Percentiles rank a stretch among this genome's conserved stretches.
phyloP scores from a whole-genome alignment of 306 rosid species.

The Quercus variabilis region DNA sequence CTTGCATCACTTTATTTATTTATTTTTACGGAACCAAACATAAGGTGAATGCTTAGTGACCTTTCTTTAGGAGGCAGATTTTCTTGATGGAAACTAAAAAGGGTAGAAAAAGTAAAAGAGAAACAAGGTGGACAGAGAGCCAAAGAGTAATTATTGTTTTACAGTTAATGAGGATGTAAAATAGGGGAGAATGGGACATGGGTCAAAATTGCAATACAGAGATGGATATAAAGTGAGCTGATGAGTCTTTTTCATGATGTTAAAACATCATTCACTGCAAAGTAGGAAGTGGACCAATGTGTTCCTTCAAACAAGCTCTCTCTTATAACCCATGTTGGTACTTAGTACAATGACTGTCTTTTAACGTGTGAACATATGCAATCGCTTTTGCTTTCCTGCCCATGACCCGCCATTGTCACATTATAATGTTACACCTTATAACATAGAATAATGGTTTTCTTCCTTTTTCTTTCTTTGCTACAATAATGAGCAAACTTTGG shows the following conservation, averaged over 20 bases:
- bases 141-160: slow-evolving; percentile 18
- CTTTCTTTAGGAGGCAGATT: slow-evolving; percentile 33
- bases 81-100: slow-evolving; percentile 18
- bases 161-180: slow-evolving; percentile 28
- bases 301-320: slow-evolving; percentile 52
- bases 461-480: not conserved
- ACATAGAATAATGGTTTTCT: not conserved
- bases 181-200: slow-evolving; percentile 36
- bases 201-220: slow-evolving; percentile 44
- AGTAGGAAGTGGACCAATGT: slow-evolving; percentile 46
- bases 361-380: slow-evolving; percentile 37
- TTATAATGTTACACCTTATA: slow-evolving; percentile 9
- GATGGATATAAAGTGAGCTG: slow-evolving; percentile 25
- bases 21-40: not conserved
- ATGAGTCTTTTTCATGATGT: slow-evolving; percentile 38
- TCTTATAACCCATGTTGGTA: slow-evolving; percentile 29
- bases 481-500: not conserved
- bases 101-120: slow-evolving; percentile 8
- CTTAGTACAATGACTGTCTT: slow-evolving; percentile 46
- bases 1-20: not conserved
- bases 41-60: not conserved
- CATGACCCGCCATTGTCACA: slow-evolving; percentile 28
- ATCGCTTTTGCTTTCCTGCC: slow-evolving; percentile 46
- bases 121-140: slow-evolving; percentile 14
- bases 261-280: slow-evolving; percentile 47